These are phyloP conservation scores for Macrocystidia cucumis DNA, from an alignment of 1,284 basidiomycete species.

Conservation along the genomic window DNA sequence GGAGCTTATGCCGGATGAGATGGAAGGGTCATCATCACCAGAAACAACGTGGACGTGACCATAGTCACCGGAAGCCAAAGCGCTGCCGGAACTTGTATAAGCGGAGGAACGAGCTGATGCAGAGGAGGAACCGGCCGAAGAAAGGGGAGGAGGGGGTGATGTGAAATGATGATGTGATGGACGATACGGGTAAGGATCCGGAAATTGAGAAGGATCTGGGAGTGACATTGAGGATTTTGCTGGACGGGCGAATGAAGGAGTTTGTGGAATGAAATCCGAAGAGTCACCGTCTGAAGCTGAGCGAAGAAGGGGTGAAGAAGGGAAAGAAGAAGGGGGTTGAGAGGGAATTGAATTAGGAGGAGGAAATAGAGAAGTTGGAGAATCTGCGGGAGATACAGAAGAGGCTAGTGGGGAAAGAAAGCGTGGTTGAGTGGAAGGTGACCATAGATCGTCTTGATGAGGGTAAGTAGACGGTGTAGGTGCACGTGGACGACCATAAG, in stretches of 20 bases:
- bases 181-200: constrained; percentile 43
- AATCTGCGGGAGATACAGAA: constrained; percentile 9
- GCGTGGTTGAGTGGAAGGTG: constrained; percentile 11
- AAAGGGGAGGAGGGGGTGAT: constrained; percentile 47
- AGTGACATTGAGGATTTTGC: constrained; percentile 35
- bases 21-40: constrained; percentile 45
- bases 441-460: constrained; percentile 14
- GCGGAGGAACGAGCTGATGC: constrained; percentile 70
- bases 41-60: constrained; percentile 57
- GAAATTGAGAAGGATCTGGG: constrained; percentile 57
- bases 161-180: constrained; percentile 33
- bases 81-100: constrained; percentile 62
- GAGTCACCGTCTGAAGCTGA: constrained; percentile 10
- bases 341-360: constrained; percentile 2
- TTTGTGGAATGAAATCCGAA: constrained; percentile 15
- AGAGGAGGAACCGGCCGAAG: constrained; percentile 59
- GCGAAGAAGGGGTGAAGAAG: constrained; percentile 3
- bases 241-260: constrained; percentile 33
- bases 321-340: constrained; percentile 1
- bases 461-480: constrained; percentile 18
- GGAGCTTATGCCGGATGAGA: constrained; percentile 50
- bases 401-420: constrained; percentile 11
- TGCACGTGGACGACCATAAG: constrained; percentile 21
- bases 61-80: constrained; percentile 49
- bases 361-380: constrained; percentile 22